These are phyloP conservation scores for Ceriops decandra DNA, from an alignment of 345 rosid species.

Conservation along the genomic window DNA sequence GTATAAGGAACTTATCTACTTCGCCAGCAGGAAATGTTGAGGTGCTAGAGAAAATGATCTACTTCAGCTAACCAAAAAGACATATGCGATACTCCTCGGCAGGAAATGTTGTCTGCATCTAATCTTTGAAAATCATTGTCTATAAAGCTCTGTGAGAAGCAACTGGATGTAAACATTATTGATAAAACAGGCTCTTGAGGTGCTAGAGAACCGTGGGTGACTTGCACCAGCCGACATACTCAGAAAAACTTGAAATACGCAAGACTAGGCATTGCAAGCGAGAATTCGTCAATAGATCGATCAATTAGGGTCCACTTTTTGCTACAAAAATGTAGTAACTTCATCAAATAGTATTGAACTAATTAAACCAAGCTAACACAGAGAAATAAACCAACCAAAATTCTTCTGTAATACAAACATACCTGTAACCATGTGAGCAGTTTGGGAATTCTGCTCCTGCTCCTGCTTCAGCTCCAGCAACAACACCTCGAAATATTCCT, in stretches of 20 bases:
- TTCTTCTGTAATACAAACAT: no score
- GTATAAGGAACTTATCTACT: not conserved
- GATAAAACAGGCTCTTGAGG: not conserved
- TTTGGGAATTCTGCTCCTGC: no score
- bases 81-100: not conserved
- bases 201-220: not conserved
- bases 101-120: not conserved
- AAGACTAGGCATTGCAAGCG: not conserved
- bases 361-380: no score
- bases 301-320: no score
- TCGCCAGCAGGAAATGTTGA: not conserved
- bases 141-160: not conserved
- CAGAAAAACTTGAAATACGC: not conserved
- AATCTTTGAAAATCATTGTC: not conserved
- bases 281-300: not conserved
- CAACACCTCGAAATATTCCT: no score
- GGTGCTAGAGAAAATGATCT: not conserved
- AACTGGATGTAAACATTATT: not conserved
- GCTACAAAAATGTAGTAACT: no score
- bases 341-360: no score
- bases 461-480: no score
- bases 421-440: no score
- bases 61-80: not conserved
- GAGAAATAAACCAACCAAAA: no score
- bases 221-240: not conserved